Conservation (phyloP, 495 filamentous ascomycete genomes). For the Peziza echinospora region DNA sequence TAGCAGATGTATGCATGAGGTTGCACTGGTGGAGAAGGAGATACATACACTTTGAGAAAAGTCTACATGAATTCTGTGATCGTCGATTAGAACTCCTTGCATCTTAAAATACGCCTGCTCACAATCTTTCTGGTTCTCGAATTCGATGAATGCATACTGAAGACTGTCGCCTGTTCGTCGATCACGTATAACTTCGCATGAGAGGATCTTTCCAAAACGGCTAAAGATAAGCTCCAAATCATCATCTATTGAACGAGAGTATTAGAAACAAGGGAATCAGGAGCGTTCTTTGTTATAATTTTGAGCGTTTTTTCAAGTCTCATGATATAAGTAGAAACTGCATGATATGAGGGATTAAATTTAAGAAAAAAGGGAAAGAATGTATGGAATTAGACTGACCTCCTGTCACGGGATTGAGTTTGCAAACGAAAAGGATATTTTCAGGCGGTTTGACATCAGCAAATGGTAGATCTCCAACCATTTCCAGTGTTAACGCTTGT, state of each 20-base stretch:
- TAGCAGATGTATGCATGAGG: slow-evolving; percentile 1
- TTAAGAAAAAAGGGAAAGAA: neutral
- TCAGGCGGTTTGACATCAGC: slow-evolving; percentile 96
- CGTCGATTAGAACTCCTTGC: slow-evolving; percentile 88
- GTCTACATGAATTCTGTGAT: slow-evolving; percentile 94
- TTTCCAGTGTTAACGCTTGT: slow-evolving; percentile 85
- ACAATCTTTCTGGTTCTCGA: slow-evolving; percentile 73
- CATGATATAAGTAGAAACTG: neutral
- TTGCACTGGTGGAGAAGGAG: neutral
- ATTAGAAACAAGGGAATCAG: neutral
- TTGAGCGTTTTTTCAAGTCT: too few relatives aligned
- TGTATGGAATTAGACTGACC: slow-evolving; percentile 25
- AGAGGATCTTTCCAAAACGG: slow-evolving; percentile 85
- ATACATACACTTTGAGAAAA: slow-evolving; percentile 72
- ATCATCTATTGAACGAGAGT: slow-evolving; percentile 37
- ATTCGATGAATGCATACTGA: slow-evolving; percentile 97
- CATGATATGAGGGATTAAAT: neutral
- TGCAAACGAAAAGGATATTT: slow-evolving; percentile 95
- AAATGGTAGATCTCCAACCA: slow-evolving; percentile 94
- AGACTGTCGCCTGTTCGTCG: slow-evolving; percentile 83
- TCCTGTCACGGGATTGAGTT: slow-evolving; percentile 88
- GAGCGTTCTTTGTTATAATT: too few relatives aligned
- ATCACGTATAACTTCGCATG: slow-evolving; percentile 91
- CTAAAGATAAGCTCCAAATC: slow-evolving; percentile 90
- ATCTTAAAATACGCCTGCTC: slow-evolving; percentile 97